Base-by-base conservation (phyloP, 2,329 filamentous ascomycete species). In the Phialocephala sp. region DNA sequence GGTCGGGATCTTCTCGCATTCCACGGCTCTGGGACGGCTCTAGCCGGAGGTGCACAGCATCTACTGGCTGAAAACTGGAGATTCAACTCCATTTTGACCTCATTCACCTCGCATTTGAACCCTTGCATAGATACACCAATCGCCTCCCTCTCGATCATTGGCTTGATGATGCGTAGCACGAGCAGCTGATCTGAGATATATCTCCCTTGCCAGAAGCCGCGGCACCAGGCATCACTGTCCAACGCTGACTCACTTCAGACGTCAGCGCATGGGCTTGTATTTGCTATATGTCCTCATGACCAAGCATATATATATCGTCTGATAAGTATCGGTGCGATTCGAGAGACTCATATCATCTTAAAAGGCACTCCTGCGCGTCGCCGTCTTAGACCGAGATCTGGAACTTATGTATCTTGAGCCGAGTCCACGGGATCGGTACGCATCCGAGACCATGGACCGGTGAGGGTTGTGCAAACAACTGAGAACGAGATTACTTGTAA, bases 241-340 rank as follows among this genome's bases (percentile, higher is more conserved):
- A 59, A 72, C 66, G 32, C 65, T 69, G 68, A 68, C 68, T 71
- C 69, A 72, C 65, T 63, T 66, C 66, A 56, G 58, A 60, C 54
- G 60, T 66, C 67, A 66, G 62, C 60, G 50, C 39, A 54, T 66
- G 37, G 22, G 69, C 56, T 65, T 66, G 56, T 63, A 9, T 57
- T 60, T 66, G 63, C 22, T 24, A 27, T 24, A 4, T 22, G 47
- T 63, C 35, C 35, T 39, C 24, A 54, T 32, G 50, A 14, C 11
- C 32, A 37, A 57, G n/a, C 8, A 39, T 57, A 60, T 60, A 60
- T 60, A 56, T 52, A 59, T 64, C 35, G 45, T 62, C 62, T 66
- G 66, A 70, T 68, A 32, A 70, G 68, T 64, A 50, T 68, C 66
- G 54, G 62, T 54, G 15, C 41, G 52, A 20, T 47, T 59, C 32